A percentile compares a stretch with the other conserved stretches of the same genome.
Conservation (phyloP, 768 basidiomycete species). For the Chlorophyllum brunneum region DNA sequence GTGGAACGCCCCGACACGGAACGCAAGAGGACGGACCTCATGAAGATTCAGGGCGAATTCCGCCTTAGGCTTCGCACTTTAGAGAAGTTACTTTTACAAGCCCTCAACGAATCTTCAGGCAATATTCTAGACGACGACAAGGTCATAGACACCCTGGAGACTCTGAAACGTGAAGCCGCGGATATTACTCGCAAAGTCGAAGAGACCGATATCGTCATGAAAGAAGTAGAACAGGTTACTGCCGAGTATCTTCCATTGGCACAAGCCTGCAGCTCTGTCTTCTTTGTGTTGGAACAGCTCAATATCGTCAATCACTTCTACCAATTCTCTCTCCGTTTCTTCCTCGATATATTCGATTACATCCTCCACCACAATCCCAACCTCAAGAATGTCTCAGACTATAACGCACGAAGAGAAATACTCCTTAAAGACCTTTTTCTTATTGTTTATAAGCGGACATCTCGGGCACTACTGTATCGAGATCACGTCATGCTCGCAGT, state of each 20-base stretch:
- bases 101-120: constrained; percentile 93
- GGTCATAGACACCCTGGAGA: constrained; percentile 95
- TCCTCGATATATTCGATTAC: constrained; percentile 98
- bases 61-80: constrained; percentile 86
- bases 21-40: constrained; percentile 89
- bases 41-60: constrained; percentile 99
- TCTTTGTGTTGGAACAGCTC: constrained; percentile 95
- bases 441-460: constrained; percentile 82
- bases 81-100: constrained; percentile 89
- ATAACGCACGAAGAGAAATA: constrained; percentile 69
- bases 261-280: constrained; percentile 93
- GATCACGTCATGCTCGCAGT: constrained; percentile 92
- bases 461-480: constrained; percentile 82
- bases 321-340: constrained; percentile 96
- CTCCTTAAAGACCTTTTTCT: constrained; percentile 88
- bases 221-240: constrained; percentile 94
- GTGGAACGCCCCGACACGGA: constrained; percentile 97
- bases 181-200: constrained; percentile 95
- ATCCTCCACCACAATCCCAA: constrained; percentile 91
- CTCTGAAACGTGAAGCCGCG: constrained; percentile 92
- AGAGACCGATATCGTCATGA: constrained; percentile 94
- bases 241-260: constrained; percentile 92
- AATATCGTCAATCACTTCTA: constrained; percentile 96
- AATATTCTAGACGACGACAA: constrained; percentile 99
- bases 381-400: constrained; percentile 73